Percentiles rank a stretch among this genome's conserved stretches.
Evolutionary conservation across 2,329 filamentous ascomycete species (phyloP).

Genomic region (Aureobasidium sp.): DNA sequence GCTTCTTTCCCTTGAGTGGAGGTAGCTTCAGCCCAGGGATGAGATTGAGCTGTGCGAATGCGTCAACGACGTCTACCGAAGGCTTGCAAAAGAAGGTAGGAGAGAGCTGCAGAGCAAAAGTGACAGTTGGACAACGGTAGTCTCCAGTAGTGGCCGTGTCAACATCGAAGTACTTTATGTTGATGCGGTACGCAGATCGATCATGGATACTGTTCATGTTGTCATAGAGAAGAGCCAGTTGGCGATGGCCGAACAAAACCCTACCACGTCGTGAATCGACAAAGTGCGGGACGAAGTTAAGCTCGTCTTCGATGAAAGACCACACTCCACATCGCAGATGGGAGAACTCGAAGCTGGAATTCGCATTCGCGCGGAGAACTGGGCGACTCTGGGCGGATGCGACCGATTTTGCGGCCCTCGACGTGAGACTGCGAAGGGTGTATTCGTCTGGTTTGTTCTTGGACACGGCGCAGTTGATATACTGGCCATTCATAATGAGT

Average conservation of each 20-base stretch:
- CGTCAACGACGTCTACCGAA: constrained; percentile 7
- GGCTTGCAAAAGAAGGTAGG: constrained; percentile 32
- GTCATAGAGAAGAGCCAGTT: constrained; percentile 22
- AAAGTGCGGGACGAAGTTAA: constrained; percentile 36
- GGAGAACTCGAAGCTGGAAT: constrained; percentile 27
- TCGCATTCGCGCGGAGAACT: background rate
- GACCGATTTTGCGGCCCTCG: constrained; percentile 17
- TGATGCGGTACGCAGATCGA: constrained; percentile 27
- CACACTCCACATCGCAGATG: constrained; percentile 37
- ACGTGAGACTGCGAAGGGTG: constrained; percentile 20
- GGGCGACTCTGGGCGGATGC: background rate
- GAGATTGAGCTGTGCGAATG: constrained; percentile 7
- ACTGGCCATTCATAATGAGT: constrained; percentile 1
- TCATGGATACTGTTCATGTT: constrained; percentile 8
- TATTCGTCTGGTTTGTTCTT: constrained; percentile 22
- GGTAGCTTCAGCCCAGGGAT: constrained; percentile 13
- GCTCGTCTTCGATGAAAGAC: constrained; percentile 30
- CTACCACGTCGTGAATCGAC: constrained; percentile 34
- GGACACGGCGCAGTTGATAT: constrained; percentile 16
- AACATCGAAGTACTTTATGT: constrained; percentile 36
- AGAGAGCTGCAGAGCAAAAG: constrained; percentile 30
- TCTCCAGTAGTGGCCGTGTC: constrained; percentile 30
- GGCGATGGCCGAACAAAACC: constrained; percentile 26
- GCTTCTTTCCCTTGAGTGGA: constrained; percentile 19
- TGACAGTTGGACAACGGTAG: constrained; percentile 26